These are phyloP conservation scores for Paramyrothecium sp. DNA, from an alignment of 2,329 filamentous ascomycete species.

Conservation along the genomic window DNA sequence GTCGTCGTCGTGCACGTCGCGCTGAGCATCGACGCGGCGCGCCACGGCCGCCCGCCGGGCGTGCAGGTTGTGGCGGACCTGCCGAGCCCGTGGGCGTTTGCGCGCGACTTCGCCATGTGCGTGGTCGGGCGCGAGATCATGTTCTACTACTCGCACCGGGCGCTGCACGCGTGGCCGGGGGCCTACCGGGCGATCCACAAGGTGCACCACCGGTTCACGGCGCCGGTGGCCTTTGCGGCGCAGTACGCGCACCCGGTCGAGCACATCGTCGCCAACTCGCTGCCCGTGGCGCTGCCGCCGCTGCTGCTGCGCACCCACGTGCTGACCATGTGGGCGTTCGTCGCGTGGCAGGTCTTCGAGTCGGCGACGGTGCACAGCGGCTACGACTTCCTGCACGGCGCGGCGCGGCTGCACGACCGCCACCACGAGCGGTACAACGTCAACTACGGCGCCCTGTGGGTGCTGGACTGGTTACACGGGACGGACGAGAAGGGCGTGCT, in stretches of 20 bases:
- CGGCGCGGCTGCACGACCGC: slow-evolving; percentile 50
- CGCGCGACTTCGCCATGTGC: slow-evolving; percentile 38
- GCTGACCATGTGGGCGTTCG: slow-evolving; percentile 50
- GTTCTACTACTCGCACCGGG: slow-evolving; percentile 56
- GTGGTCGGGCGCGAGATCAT: slow-evolving; percentile 44
- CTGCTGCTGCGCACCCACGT: slow-evolving; percentile 45
- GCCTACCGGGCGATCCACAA: slow-evolving; percentile 54
- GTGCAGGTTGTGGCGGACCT: slow-evolving; percentile 37
- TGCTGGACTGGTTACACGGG: slow-evolving; percentile 55
- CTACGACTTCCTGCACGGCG: slow-evolving; percentile 50
- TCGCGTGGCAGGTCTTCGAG: slow-evolving; percentile 47
- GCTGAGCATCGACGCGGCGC: slow-evolving; percentile 13
- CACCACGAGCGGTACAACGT: slow-evolving; percentile 57
- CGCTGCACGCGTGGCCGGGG: slow-evolving; percentile 43
- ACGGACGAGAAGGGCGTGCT: slow-evolving; percentile 32
- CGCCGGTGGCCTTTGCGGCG: slow-evolving; percentile 52
- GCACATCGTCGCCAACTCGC: slow-evolving; percentile 50
- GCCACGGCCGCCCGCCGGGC: slow-evolving; percentile 18
- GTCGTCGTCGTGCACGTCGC: slow-evolving; percentile 28
- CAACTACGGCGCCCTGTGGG: slow-evolving; percentile 50
- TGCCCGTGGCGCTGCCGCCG: slow-evolving; percentile 50
- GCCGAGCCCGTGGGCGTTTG: slow-evolving; percentile 33
- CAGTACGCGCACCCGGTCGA: slow-evolving; percentile 59
- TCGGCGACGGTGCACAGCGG: slow-evolving; percentile 56
- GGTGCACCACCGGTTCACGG: slow-evolving; percentile 53